phyloP scores from a whole-genome alignment of 768 basidiomycete species.

The Russula vinacea region DNA sequence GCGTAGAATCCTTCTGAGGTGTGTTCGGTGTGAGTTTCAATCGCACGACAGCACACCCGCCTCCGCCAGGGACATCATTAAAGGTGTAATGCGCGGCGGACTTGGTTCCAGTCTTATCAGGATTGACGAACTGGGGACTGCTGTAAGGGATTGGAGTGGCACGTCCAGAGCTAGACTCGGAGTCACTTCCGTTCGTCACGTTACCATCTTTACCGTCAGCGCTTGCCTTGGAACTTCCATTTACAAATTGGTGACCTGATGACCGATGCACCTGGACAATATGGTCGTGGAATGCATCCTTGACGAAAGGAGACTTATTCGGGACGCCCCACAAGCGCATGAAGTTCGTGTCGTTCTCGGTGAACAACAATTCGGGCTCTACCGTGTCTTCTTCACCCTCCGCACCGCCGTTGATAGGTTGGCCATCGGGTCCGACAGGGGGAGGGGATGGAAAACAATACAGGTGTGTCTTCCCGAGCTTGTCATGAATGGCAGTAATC shows the following conservation, averaged over 20 bases:
- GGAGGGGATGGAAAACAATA: conserved; percentile 92
- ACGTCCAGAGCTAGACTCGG: conserved; percentile 35
- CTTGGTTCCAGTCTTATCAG: conserved; percentile 85
- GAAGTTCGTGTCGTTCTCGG: conserved; percentile 97
- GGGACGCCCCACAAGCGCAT: conserved; percentile 83
- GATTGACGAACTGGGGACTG: conserved; percentile 68
- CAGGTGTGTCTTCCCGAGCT: conserved; percentile 71
- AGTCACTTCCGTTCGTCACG: conserved; percentile 30
- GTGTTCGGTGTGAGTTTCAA: conserved; percentile 83
- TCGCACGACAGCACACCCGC: conserved; percentile 93
- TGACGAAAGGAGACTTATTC: conserved; percentile 80
- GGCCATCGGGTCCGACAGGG: conserved; percentile 72
- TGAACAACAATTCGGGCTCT: conserved; percentile 86
- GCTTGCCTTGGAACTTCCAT: conserved; percentile 26
- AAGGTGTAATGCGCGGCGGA: conserved; percentile 90
- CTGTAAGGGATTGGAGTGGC: conserved; percentile 52
- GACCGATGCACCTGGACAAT: conserved; percentile 86
- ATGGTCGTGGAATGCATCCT: conserved; percentile 98
- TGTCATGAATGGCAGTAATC: conserved; percentile 69
- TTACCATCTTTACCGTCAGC: conserved; percentile 12
- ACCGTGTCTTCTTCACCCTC: conserved; percentile 66
- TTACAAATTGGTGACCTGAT: conserved; percentile 33
- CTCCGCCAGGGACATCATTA: conserved; percentile 78
- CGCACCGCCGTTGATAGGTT: conserved; percentile 44
- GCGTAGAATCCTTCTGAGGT: conserved; percentile 68